These are phyloP conservation scores for Alternaria triticina DNA, from an alignment of 2,329 filamentous ascomycete genomes.

Conservation along the genomic window DNA sequence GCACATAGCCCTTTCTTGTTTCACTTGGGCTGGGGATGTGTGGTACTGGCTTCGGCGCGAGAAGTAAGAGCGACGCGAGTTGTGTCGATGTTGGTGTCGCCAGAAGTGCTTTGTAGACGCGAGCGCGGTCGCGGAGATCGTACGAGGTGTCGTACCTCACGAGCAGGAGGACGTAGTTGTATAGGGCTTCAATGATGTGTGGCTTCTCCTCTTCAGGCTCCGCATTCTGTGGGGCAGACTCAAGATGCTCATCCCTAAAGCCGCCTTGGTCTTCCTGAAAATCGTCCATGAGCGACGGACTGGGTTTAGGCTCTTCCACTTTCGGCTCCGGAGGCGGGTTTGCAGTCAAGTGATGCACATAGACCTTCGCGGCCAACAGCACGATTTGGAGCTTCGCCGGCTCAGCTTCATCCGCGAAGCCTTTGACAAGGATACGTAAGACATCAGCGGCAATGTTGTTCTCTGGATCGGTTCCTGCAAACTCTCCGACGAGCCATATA, in stretches of 20 bases:
- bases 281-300: slow-evolving; percentile 30
- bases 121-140: slow-evolving; percentile 88
- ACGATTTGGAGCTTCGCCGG: slow-evolving; percentile 90
- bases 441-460: slow-evolving; percentile 95
- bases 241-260: slow-evolving; percentile 38
- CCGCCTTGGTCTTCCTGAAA: slow-evolving; percentile 46
- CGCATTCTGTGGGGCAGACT: slow-evolving; percentile 13
- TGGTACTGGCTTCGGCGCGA: slow-evolving; percentile 93
- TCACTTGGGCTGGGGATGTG: slow-evolving; percentile 90
- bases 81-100: slow-evolving; percentile 76
- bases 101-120: slow-evolving; percentile 86
- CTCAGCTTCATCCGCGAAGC: slow-evolving; percentile 83
- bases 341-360: slow-evolving; percentile 83
- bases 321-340: slow-evolving; percentile 53
- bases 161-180: slow-evolving; percentile 83
- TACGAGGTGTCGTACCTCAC: slow-evolving; percentile 94
- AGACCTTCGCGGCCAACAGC: slow-evolving; percentile 93
- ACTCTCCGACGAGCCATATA: slow-evolving; percentile 97
- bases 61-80: slow-evolving; percentile 85
- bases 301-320: slow-evolving; percentile 35
- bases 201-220: slow-evolving; percentile 48
- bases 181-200: slow-evolving; percentile 78
- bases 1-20: slow-evolving; percentile 73
- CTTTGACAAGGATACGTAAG: slow-evolving; percentile 82
- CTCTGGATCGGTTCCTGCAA: slow-evolving; percentile 77